Percentiles rank a stretch among this genome's conserved stretches.
Conservation (phyloP, 1,139 yeast genomes). For the Debaryomycetaceae sp. region DNA sequence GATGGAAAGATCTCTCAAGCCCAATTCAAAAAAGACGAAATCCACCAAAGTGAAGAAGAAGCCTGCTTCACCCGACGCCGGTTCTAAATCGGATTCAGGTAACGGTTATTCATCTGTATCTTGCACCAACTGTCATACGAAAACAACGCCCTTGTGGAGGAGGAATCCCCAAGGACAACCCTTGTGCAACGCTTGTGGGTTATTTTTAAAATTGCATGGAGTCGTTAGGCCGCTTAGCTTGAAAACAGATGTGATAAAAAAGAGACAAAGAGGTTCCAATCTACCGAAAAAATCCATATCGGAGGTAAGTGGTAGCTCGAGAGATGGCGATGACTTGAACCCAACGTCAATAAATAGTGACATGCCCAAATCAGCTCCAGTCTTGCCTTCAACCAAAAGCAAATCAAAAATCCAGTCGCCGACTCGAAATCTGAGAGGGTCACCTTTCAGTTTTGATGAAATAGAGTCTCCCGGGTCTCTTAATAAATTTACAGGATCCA, state of each 20-base stretch:
- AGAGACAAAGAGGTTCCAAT: conserved; percentile 38
- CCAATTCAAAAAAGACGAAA: conserved; percentile 4
- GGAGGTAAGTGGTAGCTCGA: conserved; percentile 7
- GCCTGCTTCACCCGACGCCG: conserved; percentile 2
- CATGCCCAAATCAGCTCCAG: conserved; percentile 4
- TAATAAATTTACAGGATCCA: neutral
- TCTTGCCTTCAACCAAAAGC: neutral
- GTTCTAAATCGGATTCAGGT: conserved; percentile 2
- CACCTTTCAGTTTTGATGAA: neutral
- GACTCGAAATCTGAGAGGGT: neutral
- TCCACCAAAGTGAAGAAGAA: conserved; percentile 4
- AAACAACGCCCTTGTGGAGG: conserved; percentile 59
- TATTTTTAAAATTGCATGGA: conserved; percentile 55
- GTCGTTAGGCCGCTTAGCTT: conserved; percentile 58
- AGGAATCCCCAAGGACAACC: conserved; percentile 54
- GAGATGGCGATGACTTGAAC: conserved; percentile 38
- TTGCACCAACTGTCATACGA: conserved; percentile 54
- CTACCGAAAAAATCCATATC: conserved; percentile 5
- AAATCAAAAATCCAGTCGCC: conserved; percentile 1
- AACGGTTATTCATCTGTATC: conserved; percentile 7
- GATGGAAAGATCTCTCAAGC: conserved; percentile 1
- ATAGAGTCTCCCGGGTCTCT: neutral
- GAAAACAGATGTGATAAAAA: conserved; percentile 87
- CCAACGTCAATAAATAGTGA: conserved; percentile 24
- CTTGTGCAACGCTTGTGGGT: conserved; percentile 59